Evolutionary conservation across 2,329 filamentous ascomycete genomes (phyloP).

Genomic region (Penicillium sp.): DNA sequence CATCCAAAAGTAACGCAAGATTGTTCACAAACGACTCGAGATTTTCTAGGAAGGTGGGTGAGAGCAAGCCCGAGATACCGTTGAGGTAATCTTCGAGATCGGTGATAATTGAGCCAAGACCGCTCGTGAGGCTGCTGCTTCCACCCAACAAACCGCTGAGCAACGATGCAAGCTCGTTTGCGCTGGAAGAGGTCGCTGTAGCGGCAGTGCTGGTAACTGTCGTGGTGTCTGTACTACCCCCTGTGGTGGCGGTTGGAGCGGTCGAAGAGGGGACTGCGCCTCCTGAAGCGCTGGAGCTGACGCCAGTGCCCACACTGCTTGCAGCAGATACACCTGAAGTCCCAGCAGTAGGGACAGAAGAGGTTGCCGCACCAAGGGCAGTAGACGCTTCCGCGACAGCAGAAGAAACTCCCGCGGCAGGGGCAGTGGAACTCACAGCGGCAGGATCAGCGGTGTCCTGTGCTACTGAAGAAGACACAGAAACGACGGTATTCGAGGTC

Average conservation of each 20-base stretch:
- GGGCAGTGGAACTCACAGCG: no score
- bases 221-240: neutral
- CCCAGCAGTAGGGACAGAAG: neutral
- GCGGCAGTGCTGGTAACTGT: neutral
- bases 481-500: neutral
- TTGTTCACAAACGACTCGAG: slow-evolving; percentile 33
- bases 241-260: neutral
- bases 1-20: slow-evolving; percentile 29
- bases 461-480: neutral
- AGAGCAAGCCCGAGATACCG: slow-evolving; percentile 23
- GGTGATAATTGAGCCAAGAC: slow-evolving; percentile 10
- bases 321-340: neutral
- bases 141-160: slow-evolving; percentile 8
- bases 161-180: slow-evolving; percentile 3
- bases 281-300: slow-evolving; percentile 5
- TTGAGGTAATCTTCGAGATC: slow-evolving; percentile 13
- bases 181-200: slow-evolving; percentile 8
- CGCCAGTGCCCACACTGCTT: neutral
- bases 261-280: neutral
- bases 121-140: neutral
- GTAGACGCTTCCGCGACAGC: no score
- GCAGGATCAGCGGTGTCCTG: neutral
- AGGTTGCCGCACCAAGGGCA: neutral
- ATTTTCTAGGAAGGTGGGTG: slow-evolving; percentile 26
- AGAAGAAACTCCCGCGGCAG: no score